Conservation (phyloP, 129 eudicot species). For the Cynara cardunculus region DNA sequence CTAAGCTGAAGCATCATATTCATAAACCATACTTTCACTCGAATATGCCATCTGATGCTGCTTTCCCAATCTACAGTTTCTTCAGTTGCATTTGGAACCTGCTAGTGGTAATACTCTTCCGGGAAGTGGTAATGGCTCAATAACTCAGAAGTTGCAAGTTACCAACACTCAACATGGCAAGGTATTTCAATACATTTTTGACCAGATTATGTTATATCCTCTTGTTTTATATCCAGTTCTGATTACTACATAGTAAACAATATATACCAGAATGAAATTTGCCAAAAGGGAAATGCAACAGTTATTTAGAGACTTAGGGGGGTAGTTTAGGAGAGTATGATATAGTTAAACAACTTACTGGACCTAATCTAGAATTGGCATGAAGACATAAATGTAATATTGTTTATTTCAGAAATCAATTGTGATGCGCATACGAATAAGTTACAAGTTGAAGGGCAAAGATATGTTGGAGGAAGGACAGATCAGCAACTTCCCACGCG, state of each 20-base stretch:
- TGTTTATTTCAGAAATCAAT: constrained; percentile 62
- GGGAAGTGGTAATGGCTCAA: constrained; percentile 57
- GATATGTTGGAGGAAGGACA: constrained; percentile 92
- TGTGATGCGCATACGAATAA: constrained; percentile 87
- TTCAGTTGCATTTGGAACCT: constrained; percentile 90
- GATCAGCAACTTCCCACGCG: constrained; percentile 84
- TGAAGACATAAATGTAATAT: neutral
- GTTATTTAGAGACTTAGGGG: too few species aligned
- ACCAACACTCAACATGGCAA: constrained; percentile 95
- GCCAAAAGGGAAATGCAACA: neutral
- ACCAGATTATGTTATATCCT: neutral
- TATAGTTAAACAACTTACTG: too few species aligned
- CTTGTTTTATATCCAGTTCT: neutral
- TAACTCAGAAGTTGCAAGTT: constrained; percentile 71
- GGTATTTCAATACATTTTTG: constrained; percentile 43
- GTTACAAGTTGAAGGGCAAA: constrained; percentile 64
- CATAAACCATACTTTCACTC: neutral
- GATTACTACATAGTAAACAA: neutral
- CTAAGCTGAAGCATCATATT: neutral
- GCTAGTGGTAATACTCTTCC: constrained; percentile 85
- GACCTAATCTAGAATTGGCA: too few species aligned
- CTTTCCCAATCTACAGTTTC: constrained; percentile 60
- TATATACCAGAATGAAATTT: neutral
- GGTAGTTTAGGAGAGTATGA: too few species aligned
- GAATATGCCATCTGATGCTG: neutral